These are phyloP conservation scores for Salix udensis DNA, from an alignment of 345 rosid species.

Conservation along the genomic window DNA sequence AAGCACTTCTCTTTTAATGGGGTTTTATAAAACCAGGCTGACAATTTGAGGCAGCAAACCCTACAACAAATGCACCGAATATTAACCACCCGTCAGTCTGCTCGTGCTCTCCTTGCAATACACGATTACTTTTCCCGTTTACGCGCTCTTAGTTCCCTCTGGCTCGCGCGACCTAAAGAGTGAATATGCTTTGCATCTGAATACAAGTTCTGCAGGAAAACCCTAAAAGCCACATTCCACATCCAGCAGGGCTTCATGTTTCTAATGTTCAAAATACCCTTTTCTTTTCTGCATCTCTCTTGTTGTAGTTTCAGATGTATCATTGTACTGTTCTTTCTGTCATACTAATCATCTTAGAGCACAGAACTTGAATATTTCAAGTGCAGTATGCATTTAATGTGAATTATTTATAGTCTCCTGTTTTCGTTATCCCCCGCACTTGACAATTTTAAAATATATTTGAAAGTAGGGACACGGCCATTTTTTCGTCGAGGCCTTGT, in stretches of 20 bases:
- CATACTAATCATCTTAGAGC: slow-evolving; percentile 2
- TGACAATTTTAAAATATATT: not conserved
- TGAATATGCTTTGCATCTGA: slow-evolving; percentile 29
- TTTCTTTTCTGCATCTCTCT: not conserved
- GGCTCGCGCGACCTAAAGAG: slow-evolving; percentile 97
- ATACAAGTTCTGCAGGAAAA: slow-evolving; percentile 13
- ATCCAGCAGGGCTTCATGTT: not conserved
- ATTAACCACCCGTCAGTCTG: slow-evolving; percentile 84
- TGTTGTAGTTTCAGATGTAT: slow-evolving; percentile 9
- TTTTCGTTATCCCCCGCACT: not conserved
- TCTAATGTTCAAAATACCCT: slow-evolving; percentile 1
- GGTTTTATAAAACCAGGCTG: slow-evolving; percentile 56
- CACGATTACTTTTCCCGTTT: slow-evolving; percentile 83
- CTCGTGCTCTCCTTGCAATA: slow-evolving; percentile 93
- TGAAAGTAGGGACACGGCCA: not conserved
- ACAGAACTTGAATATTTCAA: not conserved
- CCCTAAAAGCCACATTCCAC: not conserved
- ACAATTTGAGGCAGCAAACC: slow-evolving; percentile 88
- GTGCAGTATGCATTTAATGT: slow-evolving; percentile 5
- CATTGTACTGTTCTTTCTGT: not conserved
- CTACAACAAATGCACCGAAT: slow-evolving; percentile 90
- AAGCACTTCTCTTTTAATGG: not conserved
- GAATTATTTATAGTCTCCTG: slow-evolving; percentile 4
- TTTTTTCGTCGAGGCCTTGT: not conserved
- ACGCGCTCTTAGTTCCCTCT: slow-evolving; percentile 94